A percentile compares a stretch with the other conserved stretches of the same genome.
These are phyloP conservation scores for Brassica cretica DNA, from an alignment of 345 rosid species.

Conservation along the genomic window DNA sequence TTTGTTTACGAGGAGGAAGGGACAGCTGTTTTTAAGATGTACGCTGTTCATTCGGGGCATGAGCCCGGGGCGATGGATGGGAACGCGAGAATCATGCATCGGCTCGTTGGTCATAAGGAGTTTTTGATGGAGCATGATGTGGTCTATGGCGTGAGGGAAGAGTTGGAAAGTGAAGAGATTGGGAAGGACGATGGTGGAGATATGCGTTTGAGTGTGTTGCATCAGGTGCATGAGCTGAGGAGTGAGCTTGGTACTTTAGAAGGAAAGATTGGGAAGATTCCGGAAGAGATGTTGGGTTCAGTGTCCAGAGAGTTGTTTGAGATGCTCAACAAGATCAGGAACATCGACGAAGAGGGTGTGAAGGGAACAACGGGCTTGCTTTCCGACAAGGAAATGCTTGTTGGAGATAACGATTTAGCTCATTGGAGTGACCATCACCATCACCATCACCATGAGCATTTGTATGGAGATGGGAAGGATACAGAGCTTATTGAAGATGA, in stretches of 20 bases:
- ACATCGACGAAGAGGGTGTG: conserved; percentile 65
- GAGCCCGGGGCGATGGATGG: conserved; percentile 98
- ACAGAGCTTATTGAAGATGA: conserved; percentile 82
- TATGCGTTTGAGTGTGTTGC: conserved; percentile 61
- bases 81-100: conserved; percentile 95
- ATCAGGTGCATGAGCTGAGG: conserved; percentile 82
- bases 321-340: conserved; percentile 65
- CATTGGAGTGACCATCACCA: conserved; percentile 83
- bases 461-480: conserved; percentile 78
- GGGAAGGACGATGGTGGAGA: conserved; percentile 71
- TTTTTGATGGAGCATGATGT: conserved; percentile 75
- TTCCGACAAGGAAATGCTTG: conserved; percentile 61
- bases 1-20: conserved; percentile 98
- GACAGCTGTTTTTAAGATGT: conserved; percentile 82
- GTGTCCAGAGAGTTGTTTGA: conserved; percentile 81
- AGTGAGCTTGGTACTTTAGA: conserved; percentile 68
- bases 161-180: conserved; percentile 63
- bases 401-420: conserved; percentile 76
- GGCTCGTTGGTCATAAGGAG: conserved; percentile 88
- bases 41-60: conserved; percentile 98
- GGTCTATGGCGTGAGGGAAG: conserved; percentile 85
- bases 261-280: conserved; percentile 67
- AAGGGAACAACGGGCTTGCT: conserved; percentile 59
- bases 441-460: conserved; percentile 48
- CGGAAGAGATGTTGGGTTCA: conserved; percentile 57